Evolutionary conservation across 768 basidiomycete genomes (phyloP).

Genomic region (Thelephora aurantiotincta): DNA sequence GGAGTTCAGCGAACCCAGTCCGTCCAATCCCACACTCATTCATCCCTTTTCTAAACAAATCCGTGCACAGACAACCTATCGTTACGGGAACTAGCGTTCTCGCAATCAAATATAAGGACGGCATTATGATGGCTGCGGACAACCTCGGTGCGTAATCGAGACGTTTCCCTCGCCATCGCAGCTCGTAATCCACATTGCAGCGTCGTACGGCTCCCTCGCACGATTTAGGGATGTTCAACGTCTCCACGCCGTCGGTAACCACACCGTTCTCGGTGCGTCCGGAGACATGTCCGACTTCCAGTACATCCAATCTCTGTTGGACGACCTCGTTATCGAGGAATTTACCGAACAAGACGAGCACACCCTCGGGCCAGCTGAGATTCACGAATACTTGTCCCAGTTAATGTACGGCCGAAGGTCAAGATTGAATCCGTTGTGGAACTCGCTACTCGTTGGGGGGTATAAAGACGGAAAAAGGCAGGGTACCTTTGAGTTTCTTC

Average conservation of each 20-base stretch:
- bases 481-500: slow-evolving; percentile 8
- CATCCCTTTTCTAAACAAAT: neutral
- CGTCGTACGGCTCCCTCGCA: slow-evolving; percentile 94
- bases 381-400: slow-evolving; percentile 84
- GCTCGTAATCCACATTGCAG: slow-evolving; percentile 23
- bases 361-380: slow-evolving; percentile 69
- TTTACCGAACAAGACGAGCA: slow-evolving; percentile 75
- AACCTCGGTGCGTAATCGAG: slow-evolving; percentile 58
- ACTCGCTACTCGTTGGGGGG: slow-evolving; percentile 85
- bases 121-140: slow-evolving; percentile 97
- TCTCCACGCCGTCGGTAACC: slow-evolving; percentile 68
- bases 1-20: slow-evolving; percentile 76
- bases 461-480: slow-evolving; percentile 75
- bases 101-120: slow-evolving; percentile 89
- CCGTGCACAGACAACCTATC: slow-evolving; percentile 59
- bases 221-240: slow-evolving; percentile 92
- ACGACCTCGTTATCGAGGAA: slow-evolving; percentile 67
- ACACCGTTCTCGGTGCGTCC: slow-evolving; percentile 81
- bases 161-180: neutral
- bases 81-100: slow-evolving; percentile 96
- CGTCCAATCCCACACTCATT: slow-evolving; percentile 8
- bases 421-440: slow-evolving; percentile 93
- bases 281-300: slow-evolving; percentile 99
- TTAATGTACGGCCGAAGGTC: slow-evolving; percentile 82
- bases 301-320: slow-evolving; percentile 69